Percentiles rank a stretch among this genome's conserved stretches.
These are phyloP conservation scores for Leccinum incarnatum DNA, from an alignment of 768 basidiomycete genomes.

Conservation along the genomic window DNA sequence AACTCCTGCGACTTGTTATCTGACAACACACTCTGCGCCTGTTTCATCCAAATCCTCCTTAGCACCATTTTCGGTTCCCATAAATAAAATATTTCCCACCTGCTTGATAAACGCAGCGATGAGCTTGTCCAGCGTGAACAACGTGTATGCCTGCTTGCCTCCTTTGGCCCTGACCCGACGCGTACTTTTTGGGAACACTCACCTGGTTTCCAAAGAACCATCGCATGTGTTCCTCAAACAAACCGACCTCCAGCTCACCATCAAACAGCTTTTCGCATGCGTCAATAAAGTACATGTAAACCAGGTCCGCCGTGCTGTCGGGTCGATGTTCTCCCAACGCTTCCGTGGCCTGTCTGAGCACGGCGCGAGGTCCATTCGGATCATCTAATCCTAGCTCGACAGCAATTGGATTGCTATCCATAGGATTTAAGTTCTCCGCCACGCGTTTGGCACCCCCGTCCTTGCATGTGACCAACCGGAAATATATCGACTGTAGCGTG, in stretches of 20 bases:
- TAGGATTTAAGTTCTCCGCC: constrained; percentile 58
- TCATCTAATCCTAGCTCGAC: constrained; percentile 85
- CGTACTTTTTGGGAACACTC: constrained; percentile 17
- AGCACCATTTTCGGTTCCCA: background rate
- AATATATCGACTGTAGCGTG: constrained; percentile 74
- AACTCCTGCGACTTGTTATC: constrained; percentile 89
- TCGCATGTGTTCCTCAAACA: constrained; percentile 94
- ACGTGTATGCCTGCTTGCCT: constrained; percentile 72
- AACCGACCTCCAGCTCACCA: constrained; percentile 85
- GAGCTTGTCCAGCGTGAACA: constrained; percentile 94
- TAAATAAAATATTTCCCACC: constrained; percentile 40
- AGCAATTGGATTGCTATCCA: constrained; percentile 77
- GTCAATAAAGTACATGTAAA: constrained; percentile 86
- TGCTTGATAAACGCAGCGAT: constrained; percentile 90
- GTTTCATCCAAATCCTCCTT: constrained; percentile 8
- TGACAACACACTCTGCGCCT: constrained; percentile 85
- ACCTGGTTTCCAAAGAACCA: constrained; percentile 92
- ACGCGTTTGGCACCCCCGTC: constrained; percentile 72
- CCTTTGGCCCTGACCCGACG: constrained; percentile 5
- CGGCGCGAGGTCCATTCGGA: constrained; percentile 66
- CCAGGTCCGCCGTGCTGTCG: constrained; percentile 55
- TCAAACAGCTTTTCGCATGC: constrained; percentile 94
- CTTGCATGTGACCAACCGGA: constrained; percentile 83
- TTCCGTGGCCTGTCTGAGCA: constrained; percentile 64
- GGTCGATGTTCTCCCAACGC: constrained; percentile 50